Evolutionary conservation across 345 rosid genomes (phyloP).

Genomic region (Boechera stricta): DNA sequence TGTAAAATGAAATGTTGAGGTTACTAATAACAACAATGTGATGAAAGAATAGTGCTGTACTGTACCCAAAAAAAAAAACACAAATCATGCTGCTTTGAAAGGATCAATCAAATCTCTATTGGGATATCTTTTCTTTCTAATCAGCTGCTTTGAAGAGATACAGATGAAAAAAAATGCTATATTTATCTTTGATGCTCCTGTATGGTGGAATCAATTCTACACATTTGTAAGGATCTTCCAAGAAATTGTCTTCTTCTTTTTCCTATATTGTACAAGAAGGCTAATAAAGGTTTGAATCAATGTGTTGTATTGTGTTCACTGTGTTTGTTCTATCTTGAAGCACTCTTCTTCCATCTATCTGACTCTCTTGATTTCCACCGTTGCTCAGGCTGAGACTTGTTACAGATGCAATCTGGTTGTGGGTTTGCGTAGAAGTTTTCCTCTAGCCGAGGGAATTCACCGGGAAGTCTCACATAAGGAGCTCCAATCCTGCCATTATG

Average conservation of each 20-base stretch:
- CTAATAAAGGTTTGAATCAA: conserved; percentile 32
- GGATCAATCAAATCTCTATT: conserved; percentile 25
- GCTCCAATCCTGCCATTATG: conserved; percentile 79
- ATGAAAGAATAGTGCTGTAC: conserved; percentile 3
- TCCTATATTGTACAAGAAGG: conserved; percentile 46
- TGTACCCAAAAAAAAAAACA: not conserved
- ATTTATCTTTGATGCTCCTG: conserved; percentile 30
- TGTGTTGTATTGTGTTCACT: conserved; percentile 6
- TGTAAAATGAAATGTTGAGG: conserved; percentile 20
- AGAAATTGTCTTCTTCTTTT: conserved; percentile 26
- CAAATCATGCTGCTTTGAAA: conserved; percentile 4
- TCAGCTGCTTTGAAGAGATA: conserved; percentile 17
- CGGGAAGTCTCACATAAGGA: conserved; percentile 64
- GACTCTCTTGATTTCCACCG: conserved; percentile 31
- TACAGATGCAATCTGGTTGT: conserved; percentile 84
- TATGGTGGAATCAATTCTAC: conserved; percentile 34
- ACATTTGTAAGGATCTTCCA: conserved; percentile 31
- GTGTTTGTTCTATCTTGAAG: conserved; percentile 31
- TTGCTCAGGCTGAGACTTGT: conserved; percentile 49
- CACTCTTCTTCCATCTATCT: conserved; percentile 36
- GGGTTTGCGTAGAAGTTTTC: conserved; percentile 95
- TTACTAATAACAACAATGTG: conserved; percentile 32
- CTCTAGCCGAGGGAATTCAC: conserved; percentile 79
- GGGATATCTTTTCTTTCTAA: not conserved
- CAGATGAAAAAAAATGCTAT: conserved; percentile 11